Base-by-base conservation (phyloP, 2,329 filamentous ascomycete species). In the Paracoccidioides brasiliensis region DNA sequence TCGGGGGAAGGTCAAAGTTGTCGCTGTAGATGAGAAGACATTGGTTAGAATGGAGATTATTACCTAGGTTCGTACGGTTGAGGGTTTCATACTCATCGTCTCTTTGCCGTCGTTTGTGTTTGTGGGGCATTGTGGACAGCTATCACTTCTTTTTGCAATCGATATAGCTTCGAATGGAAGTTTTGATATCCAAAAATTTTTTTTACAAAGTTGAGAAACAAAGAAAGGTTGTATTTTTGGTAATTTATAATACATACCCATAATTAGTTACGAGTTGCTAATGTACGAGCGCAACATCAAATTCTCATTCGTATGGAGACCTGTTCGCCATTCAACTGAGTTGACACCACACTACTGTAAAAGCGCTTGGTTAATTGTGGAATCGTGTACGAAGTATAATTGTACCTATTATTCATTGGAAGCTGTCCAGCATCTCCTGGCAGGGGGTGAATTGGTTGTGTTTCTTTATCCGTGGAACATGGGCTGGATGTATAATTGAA, bases 61-160 rank as follows among this genome's bases (percentile, higher is more conserved):
- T 3, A 72, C 71, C 46, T 37, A 4, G 57, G 37, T 10, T 49
- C 48, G 43, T 15, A 44, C 52, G 40, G 22, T 30, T 32, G 42
- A 35, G 33, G 5, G 54, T 46, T 33, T 67, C 75, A 61, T 68
- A 84, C 83, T 75, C 74, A 55, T 66, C 64, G 60, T 73, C 68
- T 41, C 80, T 80, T 61, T 70, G 66, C 40, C 71, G 69, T 60
- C 86, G 79, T 60, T 85, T 91, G 69, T 94, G 88, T 73, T 94
- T 94, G 74, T 91, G 88, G 69, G 88, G 88, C 88, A 94, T 94
- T 35, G 55, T 63, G 55, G 53, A 10, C 6, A 14, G 22, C 22
- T 43, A 9, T 42, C 35, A 12, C 7, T 52, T 28, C 30, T 46
- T 28, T 43, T 5, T 37, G 40, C 30, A 42, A 48, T 42, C 3